Percentiles rank a stretch among this genome's conserved stretches.
phyloP scores from a whole-genome alignment of 2,329 filamentous ascomycete genomes.

The Alternaria ventricosa region DNA sequence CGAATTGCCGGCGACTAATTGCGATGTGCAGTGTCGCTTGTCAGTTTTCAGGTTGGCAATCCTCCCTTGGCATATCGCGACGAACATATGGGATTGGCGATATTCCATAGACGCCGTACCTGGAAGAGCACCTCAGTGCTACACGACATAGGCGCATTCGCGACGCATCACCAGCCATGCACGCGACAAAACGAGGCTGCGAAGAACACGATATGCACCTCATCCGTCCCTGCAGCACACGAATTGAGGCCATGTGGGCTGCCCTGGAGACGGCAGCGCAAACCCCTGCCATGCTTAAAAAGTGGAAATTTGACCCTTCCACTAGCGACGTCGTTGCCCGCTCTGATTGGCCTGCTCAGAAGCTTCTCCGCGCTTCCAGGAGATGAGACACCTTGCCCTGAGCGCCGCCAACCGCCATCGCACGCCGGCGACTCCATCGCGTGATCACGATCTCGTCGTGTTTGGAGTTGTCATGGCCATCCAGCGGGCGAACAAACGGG shows the following conservation, averaged over 20 bases:
- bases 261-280: slow-evolving; percentile 20
- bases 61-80: background rate
- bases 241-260: slow-evolving; percentile 12
- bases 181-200: slow-evolving; percentile 13
- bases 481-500: background rate
- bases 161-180: background rate
- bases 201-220: slow-evolving; percentile 13
- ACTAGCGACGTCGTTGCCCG: background rate
- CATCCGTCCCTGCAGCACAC: slow-evolving; percentile 13
- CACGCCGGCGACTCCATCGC: slow-evolving; percentile 4
- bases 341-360: slow-evolving; percentile 34
- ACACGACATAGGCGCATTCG: too few species aligned
- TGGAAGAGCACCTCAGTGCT: background rate
- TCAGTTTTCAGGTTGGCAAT: background rate
- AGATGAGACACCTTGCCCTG: slow-evolving; percentile 24
- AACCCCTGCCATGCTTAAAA: slow-evolving; percentile 38
- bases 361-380: slow-evolving; percentile 26
- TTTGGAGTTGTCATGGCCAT: background rate
- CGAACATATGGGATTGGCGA: background rate
- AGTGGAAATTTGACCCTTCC: slow-evolving; percentile 41
- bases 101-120: background rate
- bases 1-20: slow-evolving; percentile 22
- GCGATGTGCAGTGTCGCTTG: slow-evolving; percentile 23
- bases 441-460: background rate
- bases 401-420: slow-evolving; percentile 11